Percentiles rank a stretch among this genome's conserved stretches.
Conservation (phyloP, 805 yeast species). For the Yarrowia sp. region DNA sequence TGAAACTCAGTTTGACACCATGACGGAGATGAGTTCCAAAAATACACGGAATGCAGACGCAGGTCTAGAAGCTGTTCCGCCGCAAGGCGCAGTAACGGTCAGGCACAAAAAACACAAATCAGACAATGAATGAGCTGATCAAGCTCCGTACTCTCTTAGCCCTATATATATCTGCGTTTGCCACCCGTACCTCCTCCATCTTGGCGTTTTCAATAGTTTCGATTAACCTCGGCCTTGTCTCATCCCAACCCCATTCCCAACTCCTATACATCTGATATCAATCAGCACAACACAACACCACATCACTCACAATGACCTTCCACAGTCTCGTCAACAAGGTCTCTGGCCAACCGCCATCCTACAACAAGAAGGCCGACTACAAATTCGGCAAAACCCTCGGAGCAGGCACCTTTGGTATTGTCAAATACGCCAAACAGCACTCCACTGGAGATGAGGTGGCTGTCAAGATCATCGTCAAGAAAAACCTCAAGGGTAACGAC, state of each 20-base stretch:
- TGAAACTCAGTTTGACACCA: too few relatives aligned
- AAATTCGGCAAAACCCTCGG: slow-evolving; percentile 83
- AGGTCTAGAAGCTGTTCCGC: slow-evolving; percentile 4
- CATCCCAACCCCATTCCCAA: neutral
- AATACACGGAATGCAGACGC: neutral
- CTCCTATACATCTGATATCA: neutral
- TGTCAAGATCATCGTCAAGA: slow-evolving; percentile 81
- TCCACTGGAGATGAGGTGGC: slow-evolving; percentile 72
- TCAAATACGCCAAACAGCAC: slow-evolving; percentile 63
- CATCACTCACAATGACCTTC: slow-evolving; percentile 28
- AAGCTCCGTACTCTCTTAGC: neutral
- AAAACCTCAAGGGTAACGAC: slow-evolving; percentile 77
- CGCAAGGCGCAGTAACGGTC: slow-evolving; percentile 16
- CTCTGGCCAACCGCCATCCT: slow-evolving; percentile 71
- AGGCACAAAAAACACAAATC: neutral
- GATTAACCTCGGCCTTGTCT: neutral
- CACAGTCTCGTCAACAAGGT: slow-evolving; percentile 48
- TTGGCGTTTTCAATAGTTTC: neutral
- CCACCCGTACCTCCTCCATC: neutral
- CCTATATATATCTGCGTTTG: neutral
- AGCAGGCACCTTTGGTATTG: slow-evolving; percentile 94
- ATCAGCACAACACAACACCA: neutral
- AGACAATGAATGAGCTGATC: neutral
- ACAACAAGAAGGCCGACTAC: slow-evolving; percentile 63
- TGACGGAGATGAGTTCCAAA: neutral